Conservation (phyloP, 176 grass and related monocot species). For the Olyra latifolia region DNA sequence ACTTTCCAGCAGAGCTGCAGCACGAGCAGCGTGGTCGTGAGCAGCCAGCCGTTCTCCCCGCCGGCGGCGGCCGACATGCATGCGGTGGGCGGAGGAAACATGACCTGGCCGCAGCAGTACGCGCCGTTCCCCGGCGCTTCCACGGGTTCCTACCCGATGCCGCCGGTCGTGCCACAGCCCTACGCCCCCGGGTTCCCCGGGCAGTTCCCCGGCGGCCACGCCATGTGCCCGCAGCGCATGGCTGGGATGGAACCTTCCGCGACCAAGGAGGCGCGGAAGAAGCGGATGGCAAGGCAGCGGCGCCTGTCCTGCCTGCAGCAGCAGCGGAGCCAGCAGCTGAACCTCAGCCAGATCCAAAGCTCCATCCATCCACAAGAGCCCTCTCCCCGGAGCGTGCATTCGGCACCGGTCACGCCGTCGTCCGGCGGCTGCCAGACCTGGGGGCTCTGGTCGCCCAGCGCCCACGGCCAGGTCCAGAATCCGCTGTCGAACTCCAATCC, state of each 20-base stretch:
- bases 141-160: slow-evolving; percentile 35
- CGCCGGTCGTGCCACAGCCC: slow-evolving; percentile 22
- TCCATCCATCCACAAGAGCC: slow-evolving; percentile 13
- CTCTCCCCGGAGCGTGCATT: slow-evolving; percentile 28
- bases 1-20: slow-evolving; percentile 51
- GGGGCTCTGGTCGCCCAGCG: slow-evolving; percentile 36
- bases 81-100: slow-evolving; percentile 17
- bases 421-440: slow-evolving; percentile 2
- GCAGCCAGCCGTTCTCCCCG: slow-evolving; percentile 63
- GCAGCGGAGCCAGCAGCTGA: slow-evolving; percentile 51
- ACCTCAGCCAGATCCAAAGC: slow-evolving; percentile 41
- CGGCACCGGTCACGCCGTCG: slow-evolving; percentile 46
- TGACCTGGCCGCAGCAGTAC: slow-evolving; percentile 60
- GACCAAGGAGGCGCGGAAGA: slow-evolving; percentile 85
- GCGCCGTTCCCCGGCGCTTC: slow-evolving; percentile 31
- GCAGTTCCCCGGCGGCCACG: slow-evolving; percentile 30
- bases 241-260: slow-evolving; percentile 45
- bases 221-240: slow-evolving; percentile 32
- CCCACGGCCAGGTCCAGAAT: slow-evolving; percentile 25
- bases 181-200: slow-evolving; percentile 39
- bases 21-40: slow-evolving; percentile 60
- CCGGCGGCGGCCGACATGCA: slow-evolving; percentile 58
- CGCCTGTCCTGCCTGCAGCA: slow-evolving; percentile 66
- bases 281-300: slow-evolving; percentile 90
- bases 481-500: slow-evolving; percentile 32